These are phyloP conservation scores for Metschnikowia chrysomelidarum DNA, from an alignment of 805 yeast genomes.

Conservation along the genomic window DNA sequence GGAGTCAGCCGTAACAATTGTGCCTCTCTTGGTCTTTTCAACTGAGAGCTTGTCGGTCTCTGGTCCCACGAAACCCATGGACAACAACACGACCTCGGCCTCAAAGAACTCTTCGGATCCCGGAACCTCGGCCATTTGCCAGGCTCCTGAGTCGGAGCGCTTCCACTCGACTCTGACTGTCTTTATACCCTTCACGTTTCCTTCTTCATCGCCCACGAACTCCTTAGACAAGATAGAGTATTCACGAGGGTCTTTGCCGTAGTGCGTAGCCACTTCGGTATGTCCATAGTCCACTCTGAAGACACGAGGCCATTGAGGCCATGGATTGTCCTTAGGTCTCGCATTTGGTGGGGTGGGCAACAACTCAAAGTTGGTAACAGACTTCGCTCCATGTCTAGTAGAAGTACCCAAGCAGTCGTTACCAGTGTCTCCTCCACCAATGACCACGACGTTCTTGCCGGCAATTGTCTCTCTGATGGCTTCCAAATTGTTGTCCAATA, in stretches of 20 bases:
- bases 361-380: slow-evolving; percentile 90
- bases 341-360: slow-evolving; percentile 86
- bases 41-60: slow-evolving; percentile 74
- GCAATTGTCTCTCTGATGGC: slow-evolving; percentile 66
- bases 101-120: slow-evolving; percentile 92
- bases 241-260: slow-evolving; percentile 97
- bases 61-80: slow-evolving; percentile 98
- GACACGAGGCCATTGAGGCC: slow-evolving; percentile 99
- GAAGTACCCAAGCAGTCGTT: slow-evolving; percentile 98
- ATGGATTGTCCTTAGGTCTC: slow-evolving; percentile 93
- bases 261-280: slow-evolving; percentile 89
- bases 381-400: slow-evolving; percentile 94
- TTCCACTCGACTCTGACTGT: slow-evolving; percentile 99
- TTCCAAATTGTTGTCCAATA: slow-evolving; percentile 77
- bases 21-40: slow-evolving; percentile 79
- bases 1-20: slow-evolving; percentile 62
- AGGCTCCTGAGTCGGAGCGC: slow-evolving; percentile 89
- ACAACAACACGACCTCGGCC: slow-evolving; percentile 88
- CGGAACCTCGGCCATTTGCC: slow-evolving; percentile 99
- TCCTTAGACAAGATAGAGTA: slow-evolving; percentile 94
- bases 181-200: slow-evolving; percentile 92
- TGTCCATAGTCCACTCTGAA: slow-evolving; percentile 98
- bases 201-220: slow-evolving; percentile 91
- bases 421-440: slow-evolving; percentile 99
- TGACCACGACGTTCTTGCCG: slow-evolving; percentile 91